Percentiles rank a stretch among this genome's conserved stretches.
Conservation (phyloP, 2,329 filamentous ascomycete species). For the Pyricularia pennisetigena region DNA sequence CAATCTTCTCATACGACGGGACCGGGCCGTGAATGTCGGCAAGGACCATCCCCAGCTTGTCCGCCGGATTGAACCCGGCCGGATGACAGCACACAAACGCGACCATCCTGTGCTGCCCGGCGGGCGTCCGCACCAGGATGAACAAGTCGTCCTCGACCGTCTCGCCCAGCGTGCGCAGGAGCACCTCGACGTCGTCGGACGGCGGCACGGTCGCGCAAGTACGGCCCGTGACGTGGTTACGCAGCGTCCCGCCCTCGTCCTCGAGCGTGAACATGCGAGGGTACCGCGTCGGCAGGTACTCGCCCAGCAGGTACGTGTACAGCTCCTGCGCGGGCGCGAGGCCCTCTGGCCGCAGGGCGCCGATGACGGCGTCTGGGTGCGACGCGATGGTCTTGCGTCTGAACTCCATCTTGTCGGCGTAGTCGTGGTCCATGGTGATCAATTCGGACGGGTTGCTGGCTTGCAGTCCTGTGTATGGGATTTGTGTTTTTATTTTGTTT, state of each 20-base stretch:
- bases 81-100: constrained; percentile 44
- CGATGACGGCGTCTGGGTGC: constrained; percentile 30
- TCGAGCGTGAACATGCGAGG: constrained; percentile 33
- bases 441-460: constrained; percentile 35
- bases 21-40: constrained; percentile 41
- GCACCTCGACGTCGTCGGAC: constrained; percentile 17
- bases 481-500: background rate
- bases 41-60: constrained; percentile 38
- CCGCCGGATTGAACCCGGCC: constrained; percentile 38
- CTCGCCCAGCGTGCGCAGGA: constrained; percentile 19
- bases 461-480: constrained; percentile 25
- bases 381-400: constrained; percentile 27
- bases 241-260: constrained; percentile 21
- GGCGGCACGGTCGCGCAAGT: constrained; percentile 19
- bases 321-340: constrained; percentile 33
- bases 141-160: constrained; percentile 47
- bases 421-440: constrained; percentile 41
- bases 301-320: constrained; percentile 34
- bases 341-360: constrained; percentile 26
- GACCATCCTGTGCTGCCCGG: constrained; percentile 28
- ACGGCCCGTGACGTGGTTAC: constrained; percentile 28
- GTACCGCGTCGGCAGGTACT: constrained; percentile 37
- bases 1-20: constrained; percentile 44
- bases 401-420: constrained; percentile 30
- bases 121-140: constrained; percentile 29